Conservation (phyloP, 352 stramenopile species). For the Peronospora belbahrii region DNA sequence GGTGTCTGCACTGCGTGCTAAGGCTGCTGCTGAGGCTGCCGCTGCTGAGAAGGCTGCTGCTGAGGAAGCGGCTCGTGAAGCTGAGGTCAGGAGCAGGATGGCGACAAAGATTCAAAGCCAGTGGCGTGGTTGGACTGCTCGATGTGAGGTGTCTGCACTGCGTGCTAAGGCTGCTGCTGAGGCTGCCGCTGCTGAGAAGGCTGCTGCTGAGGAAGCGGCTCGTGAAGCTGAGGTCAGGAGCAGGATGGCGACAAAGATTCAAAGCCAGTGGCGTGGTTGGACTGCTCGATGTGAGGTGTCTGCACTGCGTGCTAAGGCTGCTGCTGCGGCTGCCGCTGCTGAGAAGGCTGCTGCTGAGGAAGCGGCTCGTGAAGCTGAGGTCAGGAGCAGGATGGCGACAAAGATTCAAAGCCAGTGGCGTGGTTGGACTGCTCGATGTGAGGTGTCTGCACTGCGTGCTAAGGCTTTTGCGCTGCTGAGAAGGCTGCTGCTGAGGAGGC, state of each 20-base stretch:
- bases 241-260: slow-evolving; percentile 22
- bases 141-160: slow-evolving; percentile 4
- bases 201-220: no score
- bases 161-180: slow-evolving; percentile 1
- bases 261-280: slow-evolving; percentile 23
- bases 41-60: background rate
- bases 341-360: background rate
- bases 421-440: no score
- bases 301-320: background rate
- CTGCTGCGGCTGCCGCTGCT: background rate
- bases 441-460: no score
- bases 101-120: background rate
- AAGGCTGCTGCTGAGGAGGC: no score
- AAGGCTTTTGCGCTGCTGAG: no score
- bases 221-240: slow-evolving; percentile 1
- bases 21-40: background rate
- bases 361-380: slow-evolving; percentile 1
- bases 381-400: background rate
- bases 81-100: background rate
- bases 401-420: no score
- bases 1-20: background rate
- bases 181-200: background rate
- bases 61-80: background rate
- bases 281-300: slow-evolving; percentile 7
- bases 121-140: slow-evolving; percentile 3